Conservation (phyloP, 768 basidiomycete species). For the Neoboletus subvelutipes region DNA sequence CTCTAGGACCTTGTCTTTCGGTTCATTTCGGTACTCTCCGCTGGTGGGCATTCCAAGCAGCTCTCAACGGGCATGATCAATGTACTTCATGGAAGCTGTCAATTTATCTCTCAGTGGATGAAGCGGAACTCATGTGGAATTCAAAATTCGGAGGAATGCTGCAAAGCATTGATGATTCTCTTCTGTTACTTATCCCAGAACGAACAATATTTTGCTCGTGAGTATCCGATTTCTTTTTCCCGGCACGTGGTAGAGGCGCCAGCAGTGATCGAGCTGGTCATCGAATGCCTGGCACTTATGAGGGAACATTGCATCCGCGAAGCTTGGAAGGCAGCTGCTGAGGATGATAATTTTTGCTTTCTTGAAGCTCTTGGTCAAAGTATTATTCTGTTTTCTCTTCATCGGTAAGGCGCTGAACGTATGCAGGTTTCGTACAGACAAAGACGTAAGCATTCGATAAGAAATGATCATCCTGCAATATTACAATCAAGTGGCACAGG, state of each 20-base stretch:
- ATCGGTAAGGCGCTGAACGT: conserved; percentile 1
- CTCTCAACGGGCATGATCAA: conserved; percentile 18
- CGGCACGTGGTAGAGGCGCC: neutral
- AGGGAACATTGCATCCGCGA: conserved; percentile 10
- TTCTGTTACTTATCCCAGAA: conserved; percentile 22
- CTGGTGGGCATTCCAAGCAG: conserved; percentile 8
- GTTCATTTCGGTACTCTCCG: conserved; percentile 21
- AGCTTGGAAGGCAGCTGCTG: conserved; percentile 22
- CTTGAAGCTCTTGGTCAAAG: conserved; percentile 19
- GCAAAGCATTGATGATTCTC: conserved; percentile 29
- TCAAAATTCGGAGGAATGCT: conserved; percentile 30
- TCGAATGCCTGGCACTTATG: conserved; percentile 21
- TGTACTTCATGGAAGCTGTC: conserved; percentile 22
- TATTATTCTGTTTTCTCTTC: conserved; percentile 8
- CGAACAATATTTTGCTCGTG: conserved; percentile 20
- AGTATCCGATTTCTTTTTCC: conserved; percentile 7
- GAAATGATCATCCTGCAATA: neutral
- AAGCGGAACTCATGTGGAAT: conserved; percentile 24
- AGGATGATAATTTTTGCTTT: conserved; percentile 13
- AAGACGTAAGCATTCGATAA: conserved; percentile 15
- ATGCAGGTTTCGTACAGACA: conserved; percentile 14
- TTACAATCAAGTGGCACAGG: conserved; percentile 9
- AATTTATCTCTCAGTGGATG: conserved; percentile 24
- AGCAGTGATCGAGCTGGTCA: conserved; percentile 20
- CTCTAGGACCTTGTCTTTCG: conserved; percentile 23